Evolutionary conservation across 2,329 filamentous ascomycete species (phyloP), one percentile per base, ranked within the genome.

Genomic region (Colletotrichum sp.): DNA sequence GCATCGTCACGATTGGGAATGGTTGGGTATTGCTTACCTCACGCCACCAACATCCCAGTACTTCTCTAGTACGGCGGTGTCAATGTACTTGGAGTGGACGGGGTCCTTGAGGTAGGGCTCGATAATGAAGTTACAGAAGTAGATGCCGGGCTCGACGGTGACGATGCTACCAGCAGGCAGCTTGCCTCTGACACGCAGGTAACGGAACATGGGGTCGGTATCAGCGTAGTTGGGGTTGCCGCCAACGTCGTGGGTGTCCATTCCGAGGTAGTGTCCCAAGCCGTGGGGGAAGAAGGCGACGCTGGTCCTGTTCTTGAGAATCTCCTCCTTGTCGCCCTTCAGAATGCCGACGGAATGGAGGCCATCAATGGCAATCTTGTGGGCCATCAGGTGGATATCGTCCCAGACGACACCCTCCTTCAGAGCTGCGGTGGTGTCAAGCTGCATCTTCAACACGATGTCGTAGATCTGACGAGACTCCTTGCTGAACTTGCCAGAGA

Each of bases 111-210:
- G 87, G 82, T 94, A 97, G 0, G 95, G 94, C 60, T 93, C 91
- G 77, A 98, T 94, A 78, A 98, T 98, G 82, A 96, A 98, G 24
- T 92, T 91, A 85, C 95, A 98, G 84, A 98, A 98, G 86, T 98
- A 98, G 77, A 96, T 93, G 64, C 97, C 97, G 15, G 97, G 97
- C 87, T 99, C 97, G 52, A 99, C 96, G 0, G 97, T 99, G 69
- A 99, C 93, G 28, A 99, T 95, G 66, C 93, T 93, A 9, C 77
- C 94, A 1, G 92, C 93, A 0, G 95, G 95, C 64, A 98, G 84
- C 26, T 86, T 89, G 15, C 94, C 93, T 69, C 97, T 89, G 52
- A 98, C 93, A 60, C 97, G 90, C 76, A 99, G 87, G 82, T 98
- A 99, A 69, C 92, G 90, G 86, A 98, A 99, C 90, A 98, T 92